phyloP scores from a whole-genome alignment of 1,284 basidiomycete genomes.

The Cystobasidium slooffiae region DNA sequence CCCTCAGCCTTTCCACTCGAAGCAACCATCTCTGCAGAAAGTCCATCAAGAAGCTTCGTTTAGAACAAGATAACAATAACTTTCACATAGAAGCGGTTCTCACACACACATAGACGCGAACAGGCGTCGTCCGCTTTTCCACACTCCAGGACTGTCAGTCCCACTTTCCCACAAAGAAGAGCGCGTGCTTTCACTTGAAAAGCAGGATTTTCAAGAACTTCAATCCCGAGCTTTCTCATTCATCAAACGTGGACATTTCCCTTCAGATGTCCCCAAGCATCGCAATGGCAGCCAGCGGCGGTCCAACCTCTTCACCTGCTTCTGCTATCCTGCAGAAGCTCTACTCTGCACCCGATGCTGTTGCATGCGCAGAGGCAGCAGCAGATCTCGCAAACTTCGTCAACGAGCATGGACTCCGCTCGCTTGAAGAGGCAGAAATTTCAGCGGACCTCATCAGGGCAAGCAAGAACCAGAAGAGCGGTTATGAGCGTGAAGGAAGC shows the following conservation, averaged over 20 bases:
- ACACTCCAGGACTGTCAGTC: background rate
- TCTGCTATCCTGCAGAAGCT: slow-evolving; percentile 54
- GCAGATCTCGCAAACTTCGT: slow-evolving; percentile 57
- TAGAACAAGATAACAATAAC: too few relatives aligned
- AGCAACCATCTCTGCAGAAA: background rate
- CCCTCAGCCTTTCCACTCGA: background rate
- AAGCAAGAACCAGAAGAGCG: slow-evolving; percentile 79
- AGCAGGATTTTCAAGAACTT: slow-evolving; percentile 24
- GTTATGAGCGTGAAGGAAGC: slow-evolving; percentile 88
- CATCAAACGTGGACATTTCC: slow-evolving; percentile 11
- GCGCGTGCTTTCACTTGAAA: background rate
- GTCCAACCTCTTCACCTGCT: slow-evolving; percentile 37
- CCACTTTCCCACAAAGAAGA: background rate
- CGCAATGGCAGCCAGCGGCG: slow-evolving; percentile 23
- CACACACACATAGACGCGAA: background rate
- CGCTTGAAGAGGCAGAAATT: slow-evolving; percentile 56
- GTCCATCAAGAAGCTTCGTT: background rate
- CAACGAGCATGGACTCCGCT: slow-evolving; percentile 55
- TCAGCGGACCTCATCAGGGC: slow-evolving; percentile 60
- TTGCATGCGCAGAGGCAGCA: slow-evolving; percentile 54
- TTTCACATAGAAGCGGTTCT: background rate
- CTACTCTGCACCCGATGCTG: slow-evolving; percentile 49
- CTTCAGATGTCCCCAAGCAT: slow-evolving; percentile 23
- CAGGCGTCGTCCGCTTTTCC: slow-evolving; percentile 6
- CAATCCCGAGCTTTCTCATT: slow-evolving; percentile 4